These are phyloP conservation scores for Xylaria castorea DNA, from an alignment of 495 filamentous ascomycete species.

Conservation along the genomic window DNA sequence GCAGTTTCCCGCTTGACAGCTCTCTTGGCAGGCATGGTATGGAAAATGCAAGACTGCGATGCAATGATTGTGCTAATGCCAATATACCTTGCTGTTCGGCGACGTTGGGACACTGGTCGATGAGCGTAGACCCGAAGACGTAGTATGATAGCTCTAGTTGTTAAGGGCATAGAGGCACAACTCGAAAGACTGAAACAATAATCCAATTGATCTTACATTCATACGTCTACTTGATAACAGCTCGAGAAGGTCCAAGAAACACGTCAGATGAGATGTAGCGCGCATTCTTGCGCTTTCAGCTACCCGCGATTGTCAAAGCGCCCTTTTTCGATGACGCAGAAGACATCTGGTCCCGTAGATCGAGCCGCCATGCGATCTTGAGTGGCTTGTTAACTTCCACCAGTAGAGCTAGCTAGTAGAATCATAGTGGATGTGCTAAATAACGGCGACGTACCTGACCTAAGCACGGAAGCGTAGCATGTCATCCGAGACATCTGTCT, in stretches of 20 bases:
- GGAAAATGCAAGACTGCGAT: neutral
- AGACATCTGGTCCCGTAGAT: conserved; percentile 22
- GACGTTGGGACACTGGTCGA: neutral
- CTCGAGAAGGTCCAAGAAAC: neutral
- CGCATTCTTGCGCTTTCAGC: conserved; percentile 1
- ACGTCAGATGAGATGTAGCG: neutral
- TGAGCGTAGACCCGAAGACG: neutral
- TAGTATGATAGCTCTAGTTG: neutral
- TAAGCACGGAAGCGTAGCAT: neutral
- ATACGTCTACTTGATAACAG: neutral
- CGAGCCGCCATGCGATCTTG: neutral
- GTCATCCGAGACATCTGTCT: neutral
- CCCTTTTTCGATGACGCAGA: conserved; percentile 26
- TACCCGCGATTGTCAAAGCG: neutral
- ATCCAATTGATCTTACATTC: neutral
- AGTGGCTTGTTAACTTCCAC: neutral
- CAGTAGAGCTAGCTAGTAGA: neutral
- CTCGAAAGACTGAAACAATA: neutral
- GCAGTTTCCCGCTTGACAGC: conserved; percentile 31
- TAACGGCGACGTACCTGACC: neutral
- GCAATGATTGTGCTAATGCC: neutral
- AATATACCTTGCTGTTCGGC: neutral
- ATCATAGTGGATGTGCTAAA: neutral
- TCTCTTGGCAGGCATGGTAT: conserved; percentile 9
- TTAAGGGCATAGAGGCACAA: neutral